Percentiles rank a stretch among this genome's conserved stretches.
Conservation (phyloP, 192 early-diverging fungal genomes). For the Geosiphon pyriformis region DNA sequence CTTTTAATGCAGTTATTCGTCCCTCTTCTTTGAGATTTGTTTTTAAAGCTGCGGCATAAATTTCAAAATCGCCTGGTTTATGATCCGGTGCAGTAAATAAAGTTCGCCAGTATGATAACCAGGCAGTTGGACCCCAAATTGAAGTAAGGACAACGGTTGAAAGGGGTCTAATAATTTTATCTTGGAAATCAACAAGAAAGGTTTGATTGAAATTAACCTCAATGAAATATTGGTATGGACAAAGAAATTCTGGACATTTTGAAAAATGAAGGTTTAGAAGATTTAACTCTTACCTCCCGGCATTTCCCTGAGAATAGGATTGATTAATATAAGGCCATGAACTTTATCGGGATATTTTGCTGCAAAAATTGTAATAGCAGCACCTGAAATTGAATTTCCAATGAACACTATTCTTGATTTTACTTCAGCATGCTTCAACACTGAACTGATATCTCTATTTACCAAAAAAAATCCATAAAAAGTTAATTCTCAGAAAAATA, state of each 20-base stretch:
- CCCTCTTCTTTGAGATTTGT: neutral
- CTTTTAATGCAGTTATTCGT: neutral
- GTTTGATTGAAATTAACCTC: too few relatives aligned
- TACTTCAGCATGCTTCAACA: neutral
- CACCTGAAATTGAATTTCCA: neutral
- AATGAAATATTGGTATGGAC: too few relatives aligned
- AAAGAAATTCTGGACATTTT: neutral
- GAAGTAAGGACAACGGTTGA: neutral
- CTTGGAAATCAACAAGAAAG: neutral
- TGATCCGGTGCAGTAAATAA: neutral
- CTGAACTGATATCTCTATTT: neutral
- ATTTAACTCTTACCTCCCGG: neutral
- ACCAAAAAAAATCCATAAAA: neutral
- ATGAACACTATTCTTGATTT: neutral
- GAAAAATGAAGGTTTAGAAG: neutral
- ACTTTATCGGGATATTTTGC: conserved; percentile 7
- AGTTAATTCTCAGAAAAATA: neutral
- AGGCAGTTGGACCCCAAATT: neutral
- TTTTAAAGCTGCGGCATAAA: neutral
- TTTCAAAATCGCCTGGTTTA: neutral
- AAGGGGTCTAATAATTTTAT: neutral
- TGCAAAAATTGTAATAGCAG: neutral
- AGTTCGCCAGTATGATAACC: neutral
- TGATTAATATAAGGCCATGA: neutral
- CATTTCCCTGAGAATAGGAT: neutral